Evolutionary conservation across 2,329 filamentous ascomycete species (phyloP), one percentile per base, ranked within the genome.

Genomic region (Coniochaeta sp.): DNA sequence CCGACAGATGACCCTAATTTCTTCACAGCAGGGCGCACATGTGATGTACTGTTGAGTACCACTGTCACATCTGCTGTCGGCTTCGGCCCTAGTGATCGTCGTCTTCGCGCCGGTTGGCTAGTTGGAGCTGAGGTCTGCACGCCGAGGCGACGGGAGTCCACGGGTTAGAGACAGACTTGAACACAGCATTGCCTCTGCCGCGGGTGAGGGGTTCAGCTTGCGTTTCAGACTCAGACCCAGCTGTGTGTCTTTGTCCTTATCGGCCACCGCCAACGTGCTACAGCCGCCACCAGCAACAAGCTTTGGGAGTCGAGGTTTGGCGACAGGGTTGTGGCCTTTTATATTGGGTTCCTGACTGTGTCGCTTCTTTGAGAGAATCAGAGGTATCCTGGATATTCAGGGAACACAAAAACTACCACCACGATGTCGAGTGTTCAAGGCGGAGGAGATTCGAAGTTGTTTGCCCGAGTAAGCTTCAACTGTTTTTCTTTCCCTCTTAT

Each of bases 361-460:
- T 52, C 22, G 47, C 47, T 52, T 31, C 19, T 28, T 11, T 26
- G 22, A 17, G 16, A 26, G 17, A 17, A 17, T 6, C 17, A 52
- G 26, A 31, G 22, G 6, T 9, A 31, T 31, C 47, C 26, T 52
- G 47, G 54, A 22, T 31, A 26, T 34, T 36, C 22, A 36, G n/a
- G 54, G 22, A 36, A 28, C 54, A 56, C 54, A 56, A 28, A 33
- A 56, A 36, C 14, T 11, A 59, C 59, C 60, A 65, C 66, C 72
- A 76, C 69, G 70, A 86, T 86, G 82, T 80, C 83, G 69, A 77
- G 72, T 70, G 75, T 80, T 63, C 78, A 79, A 64, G 77, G 86
- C 76, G 91, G 90, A 79, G 92, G 95, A 77, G 95, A 98, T 86
- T 96, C 95, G 79, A 98, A 97, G 86, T 88, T 99, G 79, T 99